A percentile compares a stretch with the other conserved stretches of the same genome.
phyloP scores from a whole-genome alignment of 129 eudicot species.

The Silybum marianum region DNA sequence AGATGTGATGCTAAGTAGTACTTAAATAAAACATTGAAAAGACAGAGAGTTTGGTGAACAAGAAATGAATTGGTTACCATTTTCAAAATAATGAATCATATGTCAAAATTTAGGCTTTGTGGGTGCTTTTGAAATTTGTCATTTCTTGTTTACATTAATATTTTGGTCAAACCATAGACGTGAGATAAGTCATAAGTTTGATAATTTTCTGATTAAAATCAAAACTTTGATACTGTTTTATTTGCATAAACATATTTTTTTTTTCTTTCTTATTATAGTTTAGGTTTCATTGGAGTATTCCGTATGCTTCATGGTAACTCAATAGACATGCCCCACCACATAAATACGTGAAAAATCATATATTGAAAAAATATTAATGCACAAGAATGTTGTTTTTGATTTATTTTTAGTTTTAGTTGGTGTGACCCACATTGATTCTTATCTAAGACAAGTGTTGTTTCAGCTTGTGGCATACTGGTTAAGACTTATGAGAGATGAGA shows the following conservation, averaged over 20 bases:
- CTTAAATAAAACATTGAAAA: constrained; percentile 19
- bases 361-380: neutral
- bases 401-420: neutral
- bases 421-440: neutral
- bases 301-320: neutral
- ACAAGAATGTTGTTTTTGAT: neutral
- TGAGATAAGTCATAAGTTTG: neutral
- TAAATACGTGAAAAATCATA: neutral
- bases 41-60: constrained; percentile 24
- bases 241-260: neutral
- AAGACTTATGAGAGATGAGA: too few species aligned
- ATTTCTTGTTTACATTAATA: neutral
- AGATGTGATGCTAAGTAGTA: constrained; percentile 2
- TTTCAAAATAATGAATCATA: constrained; percentile 16
- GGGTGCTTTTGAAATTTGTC: constrained; percentile 3
- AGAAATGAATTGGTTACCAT: neutral
- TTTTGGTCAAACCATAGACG: neutral
- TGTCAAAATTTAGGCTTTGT: constrained; percentile 19
- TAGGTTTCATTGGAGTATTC: neutral
- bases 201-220: neutral
- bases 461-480: too few species aligned
- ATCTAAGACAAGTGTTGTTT: too few species aligned
- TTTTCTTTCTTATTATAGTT: neutral
- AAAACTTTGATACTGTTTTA: too few species aligned
- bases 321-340: neutral